Evolutionary conservation across 345 rosid genomes (phyloP).

Genomic region (Sisymbrium irio): DNA sequence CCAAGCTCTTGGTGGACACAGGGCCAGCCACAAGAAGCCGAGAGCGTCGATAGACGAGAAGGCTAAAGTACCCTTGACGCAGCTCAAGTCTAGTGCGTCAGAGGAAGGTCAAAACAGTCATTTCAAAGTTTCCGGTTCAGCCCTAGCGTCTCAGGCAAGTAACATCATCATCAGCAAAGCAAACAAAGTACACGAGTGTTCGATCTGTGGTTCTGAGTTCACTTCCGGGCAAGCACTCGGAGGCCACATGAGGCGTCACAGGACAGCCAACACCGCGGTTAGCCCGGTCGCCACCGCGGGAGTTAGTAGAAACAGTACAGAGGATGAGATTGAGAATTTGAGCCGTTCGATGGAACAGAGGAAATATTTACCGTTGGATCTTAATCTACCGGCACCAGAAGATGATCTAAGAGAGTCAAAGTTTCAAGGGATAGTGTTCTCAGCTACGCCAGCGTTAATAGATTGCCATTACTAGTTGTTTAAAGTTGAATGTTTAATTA

Average conservation of each 20-base stretch:
- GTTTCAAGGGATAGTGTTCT: constrained; percentile 48
- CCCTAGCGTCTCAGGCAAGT: constrained; percentile 42
- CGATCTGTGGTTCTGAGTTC: constrained; percentile 90
- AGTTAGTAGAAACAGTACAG: constrained; percentile 28
- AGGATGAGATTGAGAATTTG: constrained; percentile 9
- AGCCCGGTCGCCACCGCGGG: constrained; percentile 9
- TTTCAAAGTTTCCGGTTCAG: constrained; percentile 22
- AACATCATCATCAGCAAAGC: constrained; percentile 28
- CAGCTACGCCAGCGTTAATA: constrained; percentile 70
- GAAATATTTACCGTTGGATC: constrained; percentile 66
- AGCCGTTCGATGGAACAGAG: constrained; percentile 39
- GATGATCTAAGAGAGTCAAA: constrained; percentile 61
- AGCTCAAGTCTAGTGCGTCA: background rate
- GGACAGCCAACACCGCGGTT: constrained; percentile 35
- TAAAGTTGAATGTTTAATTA: background rate
- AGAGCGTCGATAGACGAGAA: constrained; percentile 38
- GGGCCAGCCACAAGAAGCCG: constrained; percentile 91
- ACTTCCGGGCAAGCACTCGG: constrained; percentile 95
- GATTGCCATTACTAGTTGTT: constrained; percentile 76
- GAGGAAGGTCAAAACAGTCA: constrained; percentile 30
- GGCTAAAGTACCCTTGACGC: constrained; percentile 17
- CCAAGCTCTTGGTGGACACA: constrained; percentile 96
- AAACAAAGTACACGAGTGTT: constrained; percentile 82
- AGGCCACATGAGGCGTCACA: constrained; percentile 98
- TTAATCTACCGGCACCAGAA: constrained; percentile 93